Evolutionary conservation across 768 basidiomycete species (phyloP).

Genomic region (Lentinula lateritia): DNA sequence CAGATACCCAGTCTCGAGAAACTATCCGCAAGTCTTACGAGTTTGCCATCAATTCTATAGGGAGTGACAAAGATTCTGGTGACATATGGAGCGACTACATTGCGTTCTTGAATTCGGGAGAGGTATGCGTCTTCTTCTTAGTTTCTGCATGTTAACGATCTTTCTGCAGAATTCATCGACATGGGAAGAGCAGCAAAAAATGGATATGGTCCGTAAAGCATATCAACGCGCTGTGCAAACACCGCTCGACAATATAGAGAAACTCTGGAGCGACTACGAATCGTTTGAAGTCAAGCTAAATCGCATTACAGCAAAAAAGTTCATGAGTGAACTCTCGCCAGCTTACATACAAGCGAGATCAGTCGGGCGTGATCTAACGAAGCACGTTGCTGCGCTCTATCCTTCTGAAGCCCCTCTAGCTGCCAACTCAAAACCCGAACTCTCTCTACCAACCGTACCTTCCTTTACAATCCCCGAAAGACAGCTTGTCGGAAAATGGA

Average conservation of each 20-base stretch:
- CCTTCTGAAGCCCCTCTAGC: conserved; percentile 40
- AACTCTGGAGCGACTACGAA: conserved; percentile 91
- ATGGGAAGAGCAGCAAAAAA: conserved; percentile 95
- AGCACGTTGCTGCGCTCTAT: conserved; percentile 62
- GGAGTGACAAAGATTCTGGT: conserved; percentile 88
- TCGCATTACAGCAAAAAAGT: conserved; percentile 93
- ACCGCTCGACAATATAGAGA: conserved; percentile 89
- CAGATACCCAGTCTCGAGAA: conserved; percentile 64
- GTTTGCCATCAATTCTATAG: conserved; percentile 83
- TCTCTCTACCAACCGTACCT: conserved; percentile 66
- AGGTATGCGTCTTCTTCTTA: conserved; percentile 41
- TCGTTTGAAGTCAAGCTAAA: conserved; percentile 87
- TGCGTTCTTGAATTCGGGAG: conserved; percentile 75
- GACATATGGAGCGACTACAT: conserved; percentile 95
- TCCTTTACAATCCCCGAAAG: conserved; percentile 71
- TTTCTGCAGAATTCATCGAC: conserved; percentile 43
- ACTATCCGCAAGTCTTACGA: conserved; percentile 87
- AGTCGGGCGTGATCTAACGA: conserved; percentile 73
- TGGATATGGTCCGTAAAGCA: conserved; percentile 86
- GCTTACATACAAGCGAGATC: conserved; percentile 94
- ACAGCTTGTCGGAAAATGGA: conserved; percentile 80
- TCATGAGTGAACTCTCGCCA: conserved; percentile 88
- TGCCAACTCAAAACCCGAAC: conserved; percentile 28
- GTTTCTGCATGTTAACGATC: not conserved
- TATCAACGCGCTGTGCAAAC: conserved; percentile 94